Percentiles rank a stretch among this genome's conserved stretches.
Conservation (phyloP, 352 stramenopile species). For the Pythium chondricola region DNA sequence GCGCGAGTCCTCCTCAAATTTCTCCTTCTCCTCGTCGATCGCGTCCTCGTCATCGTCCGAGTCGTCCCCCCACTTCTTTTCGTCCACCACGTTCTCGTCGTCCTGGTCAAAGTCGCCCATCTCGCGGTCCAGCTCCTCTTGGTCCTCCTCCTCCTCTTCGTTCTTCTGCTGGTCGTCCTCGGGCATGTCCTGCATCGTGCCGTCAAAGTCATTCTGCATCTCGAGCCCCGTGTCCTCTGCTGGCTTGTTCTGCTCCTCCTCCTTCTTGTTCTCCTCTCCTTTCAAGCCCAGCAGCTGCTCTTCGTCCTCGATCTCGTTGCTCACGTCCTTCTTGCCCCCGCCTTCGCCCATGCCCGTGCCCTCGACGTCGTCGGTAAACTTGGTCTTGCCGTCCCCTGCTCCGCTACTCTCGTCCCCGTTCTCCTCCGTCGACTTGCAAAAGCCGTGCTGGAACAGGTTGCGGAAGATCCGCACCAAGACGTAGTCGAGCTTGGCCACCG, state of each 20-base stretch:
- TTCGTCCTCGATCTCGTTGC: conserved; percentile 99
- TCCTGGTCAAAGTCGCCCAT: conserved; percentile 97
- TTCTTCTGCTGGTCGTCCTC: conserved; percentile 86
- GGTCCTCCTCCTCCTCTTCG: conserved; percentile 85
- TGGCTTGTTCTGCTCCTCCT: conserved; percentile 33
- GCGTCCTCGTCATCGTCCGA: conserved; percentile 90
- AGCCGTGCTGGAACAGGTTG: conserved; percentile 94
- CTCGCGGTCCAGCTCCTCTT: conserved; percentile 97
- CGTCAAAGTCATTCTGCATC: conserved; percentile 99
- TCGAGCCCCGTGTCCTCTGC: conserved; percentile 98
- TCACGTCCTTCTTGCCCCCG: conserved; percentile 98
- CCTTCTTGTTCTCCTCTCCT: conserved; percentile 66
- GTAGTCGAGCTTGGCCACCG: conserved; percentile 94
- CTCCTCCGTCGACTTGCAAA: conserved; percentile 71
- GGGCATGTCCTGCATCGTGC: conserved; percentile 97
- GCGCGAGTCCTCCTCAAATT: conserved; percentile 88
- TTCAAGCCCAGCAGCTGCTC: conserved; percentile 99
- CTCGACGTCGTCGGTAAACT: conserved; percentile 97
- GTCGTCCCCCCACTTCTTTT: conserved; percentile 98
- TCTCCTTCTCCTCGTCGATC: conserved; percentile 95
- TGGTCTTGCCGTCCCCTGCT: conserved; percentile 84
- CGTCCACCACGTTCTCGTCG: conserved; percentile 98
- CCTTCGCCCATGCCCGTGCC: conserved; percentile 99
- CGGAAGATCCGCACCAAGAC: conserved; percentile 95
- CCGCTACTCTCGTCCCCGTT: conserved; percentile 85